These are phyloP conservation scores for Coemansia aciculifera DNA, from an alignment of 192 early-diverging fungal species.

Conservation along the genomic window DNA sequence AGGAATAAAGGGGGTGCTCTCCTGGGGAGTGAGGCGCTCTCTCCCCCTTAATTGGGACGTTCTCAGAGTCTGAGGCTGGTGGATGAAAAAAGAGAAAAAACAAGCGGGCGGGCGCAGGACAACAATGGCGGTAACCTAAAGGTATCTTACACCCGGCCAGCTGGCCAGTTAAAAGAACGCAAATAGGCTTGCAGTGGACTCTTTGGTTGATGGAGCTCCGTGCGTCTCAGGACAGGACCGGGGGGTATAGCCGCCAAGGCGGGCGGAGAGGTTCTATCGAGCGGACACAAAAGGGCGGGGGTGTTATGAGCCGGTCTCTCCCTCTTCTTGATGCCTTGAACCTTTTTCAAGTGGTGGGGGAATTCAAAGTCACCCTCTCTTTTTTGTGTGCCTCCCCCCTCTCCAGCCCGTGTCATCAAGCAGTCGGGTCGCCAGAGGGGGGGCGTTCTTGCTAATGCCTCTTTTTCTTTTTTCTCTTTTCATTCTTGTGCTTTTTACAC, in stretches of 20 bases:
- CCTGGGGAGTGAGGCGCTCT: not conserved
- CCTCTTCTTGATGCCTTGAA: not conserved
- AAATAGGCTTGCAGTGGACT: not conserved
- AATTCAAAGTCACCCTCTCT: constrained; percentile 3
- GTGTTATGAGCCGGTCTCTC: not conserved
- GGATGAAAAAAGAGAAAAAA: not conserved
- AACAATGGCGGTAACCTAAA: constrained; percentile 3
- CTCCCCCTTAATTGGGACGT: not conserved
- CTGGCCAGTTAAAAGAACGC: not conserved
- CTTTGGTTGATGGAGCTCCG: not conserved
- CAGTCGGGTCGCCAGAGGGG: not conserved
- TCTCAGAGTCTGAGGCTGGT: not conserved
- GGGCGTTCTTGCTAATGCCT: constrained; percentile 11
- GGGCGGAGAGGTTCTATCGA: not conserved
- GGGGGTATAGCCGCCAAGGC: not conserved
- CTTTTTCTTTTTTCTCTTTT: constrained; percentile 29
- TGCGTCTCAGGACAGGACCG: not conserved
- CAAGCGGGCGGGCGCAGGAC: not conserved
- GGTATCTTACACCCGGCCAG: not conserved
- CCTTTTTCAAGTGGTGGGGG: not conserved
- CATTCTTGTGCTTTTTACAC: constrained; percentile 17
- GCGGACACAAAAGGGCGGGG: not conserved
- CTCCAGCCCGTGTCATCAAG: not conserved
- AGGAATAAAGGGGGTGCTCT: not conserved
- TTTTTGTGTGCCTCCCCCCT: not conserved